A percentile compares a stretch with the other conserved stretches of the same genome.
Conservation (phyloP, 2,329 filamentous ascomycete genomes). For the Ophiosphaerella korrae region DNA sequence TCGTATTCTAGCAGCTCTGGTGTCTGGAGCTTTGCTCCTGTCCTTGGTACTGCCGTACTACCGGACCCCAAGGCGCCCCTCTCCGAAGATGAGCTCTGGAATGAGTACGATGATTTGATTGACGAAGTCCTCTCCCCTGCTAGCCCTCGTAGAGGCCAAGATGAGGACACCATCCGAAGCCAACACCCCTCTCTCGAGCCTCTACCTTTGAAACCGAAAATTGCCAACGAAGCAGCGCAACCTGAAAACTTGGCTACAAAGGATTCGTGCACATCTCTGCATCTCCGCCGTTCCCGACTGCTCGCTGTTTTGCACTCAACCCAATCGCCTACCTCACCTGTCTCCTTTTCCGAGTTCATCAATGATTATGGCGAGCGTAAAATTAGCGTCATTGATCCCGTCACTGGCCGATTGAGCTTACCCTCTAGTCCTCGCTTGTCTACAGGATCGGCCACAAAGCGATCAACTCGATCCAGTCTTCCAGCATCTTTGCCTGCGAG, state of each 20-base stretch:
- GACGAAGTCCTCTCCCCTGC: constrained; percentile 66
- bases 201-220: constrained; percentile 32
- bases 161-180: constrained; percentile 16
- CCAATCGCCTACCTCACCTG: constrained; percentile 56
- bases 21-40: constrained; percentile 61
- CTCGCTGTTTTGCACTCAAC: constrained; percentile 57
- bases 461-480: constrained; percentile 43
- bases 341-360: constrained; percentile 60
- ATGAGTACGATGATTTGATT: constrained; percentile 89
- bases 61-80: constrained; percentile 66
- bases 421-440: constrained; percentile 41
- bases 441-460: constrained; percentile 31
- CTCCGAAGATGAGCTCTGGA: constrained; percentile 88
- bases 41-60: constrained; percentile 65
- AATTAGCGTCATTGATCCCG: constrained; percentile 44
- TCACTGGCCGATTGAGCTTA: constrained; percentile 45
- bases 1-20: constrained; percentile 71
- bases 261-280: constrained; percentile 43
- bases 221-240: constrained; percentile 22
- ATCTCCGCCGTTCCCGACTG: constrained; percentile 57
- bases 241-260: constrained; percentile 39
- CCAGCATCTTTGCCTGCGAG: constrained; percentile 36
- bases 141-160: constrained; percentile 15
- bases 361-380: constrained; percentile 56
- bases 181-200: constrained; percentile 38